Percentiles rank a stretch among this genome's conserved stretches.
Conservation (phyloP, 2,329 filamentous ascomycete genomes). For the Trichoderma brevicompactum region DNA sequence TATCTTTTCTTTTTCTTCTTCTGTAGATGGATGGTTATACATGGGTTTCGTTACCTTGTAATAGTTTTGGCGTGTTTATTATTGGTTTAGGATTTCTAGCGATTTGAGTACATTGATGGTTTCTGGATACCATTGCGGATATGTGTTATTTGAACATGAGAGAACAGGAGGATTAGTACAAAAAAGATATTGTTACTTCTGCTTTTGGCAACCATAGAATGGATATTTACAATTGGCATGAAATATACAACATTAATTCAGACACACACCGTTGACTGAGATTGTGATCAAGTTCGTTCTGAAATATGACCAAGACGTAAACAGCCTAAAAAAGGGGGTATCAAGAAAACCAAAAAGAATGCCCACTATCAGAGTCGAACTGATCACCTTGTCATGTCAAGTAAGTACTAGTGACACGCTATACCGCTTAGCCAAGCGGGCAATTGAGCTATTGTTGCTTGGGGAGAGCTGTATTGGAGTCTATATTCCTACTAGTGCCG, state of each 20-base stretch:
- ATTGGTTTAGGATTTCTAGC: not conserved
- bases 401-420: constrained; percentile 29
- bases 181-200: not conserved
- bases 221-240: not conserved
- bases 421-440: constrained; percentile 31
- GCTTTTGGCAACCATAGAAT: not conserved
- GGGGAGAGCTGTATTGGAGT: not conserved
- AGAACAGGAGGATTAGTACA: constrained; percentile 4
- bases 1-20: not conserved
- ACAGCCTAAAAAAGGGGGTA: not conserved
- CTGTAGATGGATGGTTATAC: not conserved
- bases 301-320: not conserved
- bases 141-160: constrained; percentile 1
- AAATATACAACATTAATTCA: not conserved
- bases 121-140: constrained; percentile 8
- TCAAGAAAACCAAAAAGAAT: not conserved
- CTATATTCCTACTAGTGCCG: not conserved
- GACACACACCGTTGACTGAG: not conserved
- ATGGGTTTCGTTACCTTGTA: not conserved
- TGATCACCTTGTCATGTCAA: constrained; percentile 31
- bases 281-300: too few species aligned
- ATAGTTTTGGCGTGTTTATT: constrained; percentile 1
- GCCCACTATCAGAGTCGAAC: constrained; percentile 31
- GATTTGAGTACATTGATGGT: constrained; percentile 5
- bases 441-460: not conserved